Evolutionary conservation across 2,329 filamentous ascomycete species (phyloP).

Genomic region (Parascedosporium putredinis): DNA sequence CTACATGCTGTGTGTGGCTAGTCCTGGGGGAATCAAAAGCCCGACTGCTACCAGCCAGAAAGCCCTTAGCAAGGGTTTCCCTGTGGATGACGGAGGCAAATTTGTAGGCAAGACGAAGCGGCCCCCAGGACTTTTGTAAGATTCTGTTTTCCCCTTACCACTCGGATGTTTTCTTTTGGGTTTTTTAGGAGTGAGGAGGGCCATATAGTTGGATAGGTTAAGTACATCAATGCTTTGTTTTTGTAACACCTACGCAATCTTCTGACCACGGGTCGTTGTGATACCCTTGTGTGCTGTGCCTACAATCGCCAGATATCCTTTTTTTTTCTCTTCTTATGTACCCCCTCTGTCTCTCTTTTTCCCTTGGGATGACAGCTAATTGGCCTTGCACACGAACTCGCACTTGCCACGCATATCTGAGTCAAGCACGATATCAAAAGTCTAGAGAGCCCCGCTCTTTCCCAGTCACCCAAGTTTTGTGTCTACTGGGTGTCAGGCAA

Average conservation of each 20-base stretch:
- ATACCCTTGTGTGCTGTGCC: not conserved
- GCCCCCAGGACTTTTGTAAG: not conserved
- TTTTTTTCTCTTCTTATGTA: too few relatives aligned
- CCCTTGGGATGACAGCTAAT: too few relatives aligned
- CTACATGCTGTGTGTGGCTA: not conserved
- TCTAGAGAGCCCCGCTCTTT: too few relatives aligned
- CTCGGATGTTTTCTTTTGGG: conserved; percentile 2
- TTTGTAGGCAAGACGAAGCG: not conserved
- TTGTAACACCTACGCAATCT: not conserved
- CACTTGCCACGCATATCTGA: too few relatives aligned
- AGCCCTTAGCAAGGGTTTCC: not conserved
- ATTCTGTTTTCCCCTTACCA: conserved; percentile 1
- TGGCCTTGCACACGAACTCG: too few relatives aligned
- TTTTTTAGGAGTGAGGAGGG: conserved; percentile 2
- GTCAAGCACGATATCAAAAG: too few relatives aligned
- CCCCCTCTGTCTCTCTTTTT: too few relatives aligned
- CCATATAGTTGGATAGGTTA: conserved; percentile 2
- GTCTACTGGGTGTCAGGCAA: too few relatives aligned
- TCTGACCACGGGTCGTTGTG: not conserved
- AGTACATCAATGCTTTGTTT: not conserved
- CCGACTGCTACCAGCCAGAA: not conserved
- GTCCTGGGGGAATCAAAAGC: not conserved
- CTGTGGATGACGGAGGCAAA: not conserved
- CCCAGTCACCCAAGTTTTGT: too few relatives aligned
- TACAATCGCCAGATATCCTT: not conserved